Evolutionary conservation across 768 basidiomycete species (phyloP), one percentile per base, ranked within the genome.

Genomic region (Fomitopsis serialis): DNA sequence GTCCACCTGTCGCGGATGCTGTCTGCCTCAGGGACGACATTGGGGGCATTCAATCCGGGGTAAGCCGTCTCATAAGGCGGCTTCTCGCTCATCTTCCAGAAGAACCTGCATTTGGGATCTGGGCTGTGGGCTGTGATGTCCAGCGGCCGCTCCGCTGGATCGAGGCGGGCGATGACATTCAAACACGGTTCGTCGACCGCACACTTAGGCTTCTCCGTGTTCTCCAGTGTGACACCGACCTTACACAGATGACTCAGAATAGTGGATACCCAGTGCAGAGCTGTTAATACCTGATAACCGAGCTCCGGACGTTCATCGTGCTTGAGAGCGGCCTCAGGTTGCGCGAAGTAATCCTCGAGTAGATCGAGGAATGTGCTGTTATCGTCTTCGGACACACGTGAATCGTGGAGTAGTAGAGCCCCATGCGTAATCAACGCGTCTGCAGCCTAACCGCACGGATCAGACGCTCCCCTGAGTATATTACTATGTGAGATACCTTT

Each of bases 51-150:
- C 52, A 92, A 69, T 0, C 72, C 77, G 0, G 92, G 90, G 64
- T 85, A 97, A 49, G 78, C 74, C 0, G 90, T 91, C 60, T 84
- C 72, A 58, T 92, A 92, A 3, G 90, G 89, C 1, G 89, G 88
- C 13, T 70, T 71, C 53, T 81, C 78, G 56, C 76, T 75, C 89
- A 92, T 91, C 63, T 78, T 87, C 85, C 88, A 92, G 71, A 93
- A 93, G 74, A 92, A 97, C 57, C 95, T 79, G 66, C 92, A 96
- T 69, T 98, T 98, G 0, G 95, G 95, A 68, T 98, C 95, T 1
- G 92, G 90, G 7, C 80, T 76, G 57, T 91, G 87, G 6, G 77
- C 86, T 24, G 76, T 74, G 53, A 90, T 84, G 67, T 98, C 95
- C 48, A 98, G 68, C 7, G 95, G 95, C 27, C 95, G 71, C 63